Conservation (phyloP, 2,329 filamentous ascomycete genomes). For the Chrysoporthe deuterocubensis region DNA sequence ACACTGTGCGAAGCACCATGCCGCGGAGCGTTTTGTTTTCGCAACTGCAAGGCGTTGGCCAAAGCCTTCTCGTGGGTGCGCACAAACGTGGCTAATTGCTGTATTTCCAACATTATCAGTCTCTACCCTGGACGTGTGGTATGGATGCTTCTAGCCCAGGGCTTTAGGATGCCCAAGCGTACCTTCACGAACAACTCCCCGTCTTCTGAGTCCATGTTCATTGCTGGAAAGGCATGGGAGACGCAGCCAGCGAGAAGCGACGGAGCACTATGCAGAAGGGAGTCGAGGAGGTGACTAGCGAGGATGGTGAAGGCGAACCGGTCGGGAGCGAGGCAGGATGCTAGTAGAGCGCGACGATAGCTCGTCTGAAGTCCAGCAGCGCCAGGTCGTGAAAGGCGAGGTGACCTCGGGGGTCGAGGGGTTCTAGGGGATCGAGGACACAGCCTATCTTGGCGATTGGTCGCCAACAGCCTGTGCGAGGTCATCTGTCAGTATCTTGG, state of each 20-base stretch:
- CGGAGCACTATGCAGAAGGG: slow-evolving; percentile 29
- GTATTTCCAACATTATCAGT: slow-evolving; percentile 38
- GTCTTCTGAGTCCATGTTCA: slow-evolving; percentile 85
- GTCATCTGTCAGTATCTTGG: slow-evolving; percentile 37
- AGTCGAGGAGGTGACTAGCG: slow-evolving; percentile 29
- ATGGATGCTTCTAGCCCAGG: background rate
- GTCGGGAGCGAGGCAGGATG: slow-evolving; percentile 16
- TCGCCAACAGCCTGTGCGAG: slow-evolving; percentile 36
- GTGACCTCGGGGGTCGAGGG: slow-evolving; percentile 17
- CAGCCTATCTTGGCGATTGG: slow-evolving; percentile 32
- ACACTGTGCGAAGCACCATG: slow-evolving; percentile 72
- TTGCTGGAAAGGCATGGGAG: slow-evolving; percentile 53
- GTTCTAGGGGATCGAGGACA: slow-evolving; percentile 10
- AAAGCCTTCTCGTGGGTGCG: slow-evolving; percentile 96
- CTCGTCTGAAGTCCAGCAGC: slow-evolving; percentile 10
- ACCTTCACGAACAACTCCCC: slow-evolving; percentile 89
- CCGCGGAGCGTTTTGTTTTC: slow-evolving; percentile 70
- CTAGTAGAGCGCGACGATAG: slow-evolving; percentile 25
- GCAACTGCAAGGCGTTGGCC: slow-evolving; percentile 90
- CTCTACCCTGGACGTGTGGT: background rate
- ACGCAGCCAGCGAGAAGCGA: slow-evolving; percentile 16
- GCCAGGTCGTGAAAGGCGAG: slow-evolving; percentile 23
- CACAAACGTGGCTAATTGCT: slow-evolving; percentile 96
- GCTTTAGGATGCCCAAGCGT: slow-evolving; percentile 34
- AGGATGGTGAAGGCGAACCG: slow-evolving; percentile 7